Base-by-base conservation (phyloP, 2,329 filamentous ascomycete species). In the Penicillium palitans region DNA sequence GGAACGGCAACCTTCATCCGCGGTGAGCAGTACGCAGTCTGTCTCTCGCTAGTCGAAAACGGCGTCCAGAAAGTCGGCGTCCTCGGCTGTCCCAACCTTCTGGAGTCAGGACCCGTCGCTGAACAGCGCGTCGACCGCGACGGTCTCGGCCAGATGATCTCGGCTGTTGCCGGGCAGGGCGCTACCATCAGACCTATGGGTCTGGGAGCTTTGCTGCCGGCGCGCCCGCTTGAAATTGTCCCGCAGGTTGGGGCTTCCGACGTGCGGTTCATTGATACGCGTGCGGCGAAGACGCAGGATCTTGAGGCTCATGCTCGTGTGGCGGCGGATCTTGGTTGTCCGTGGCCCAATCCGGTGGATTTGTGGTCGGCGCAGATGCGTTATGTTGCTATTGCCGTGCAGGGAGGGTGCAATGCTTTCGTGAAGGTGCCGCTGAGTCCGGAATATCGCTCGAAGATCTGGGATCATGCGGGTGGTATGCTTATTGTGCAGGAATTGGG, bases 21-120 rank as follows among this genome's bases (percentile, higher is more conserved):
- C 40, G 83, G 83, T 3, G 79, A 85, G 70, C 86, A 88, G 72
- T 88, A 87, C 59, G 85, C 82, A 3, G 83, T 88, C 4, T 84
- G 83, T 59, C 73, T 88, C 21, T 81, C 83, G 3, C 72, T 88
- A 61, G 71, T 88, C 2, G 80, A 84, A 58, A 76, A 86, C 53
- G 85, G 85, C 4, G 66, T 72, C 46, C 83, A 88, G 69, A 75
- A 81, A 51, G 69, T 88, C 24, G 84, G 81, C n/a, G 82, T 86
- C 2, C 73, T 87, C 42, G 86, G 82, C 9, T 87, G 83, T 68
- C 86, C 86, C 10, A 88, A 88, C 63, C 73, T 87, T n/a, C 76
- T 10, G 68, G 74, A 39, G 68, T 58, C 73, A 15, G 71, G 70
- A 2, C 61, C 54, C 12, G 66, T 78, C 2, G 60, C 69, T 3